Evolutionary conservation across 1,139 yeast genomes (phyloP).

Genomic region (Geotrichum bryndzae): DNA sequence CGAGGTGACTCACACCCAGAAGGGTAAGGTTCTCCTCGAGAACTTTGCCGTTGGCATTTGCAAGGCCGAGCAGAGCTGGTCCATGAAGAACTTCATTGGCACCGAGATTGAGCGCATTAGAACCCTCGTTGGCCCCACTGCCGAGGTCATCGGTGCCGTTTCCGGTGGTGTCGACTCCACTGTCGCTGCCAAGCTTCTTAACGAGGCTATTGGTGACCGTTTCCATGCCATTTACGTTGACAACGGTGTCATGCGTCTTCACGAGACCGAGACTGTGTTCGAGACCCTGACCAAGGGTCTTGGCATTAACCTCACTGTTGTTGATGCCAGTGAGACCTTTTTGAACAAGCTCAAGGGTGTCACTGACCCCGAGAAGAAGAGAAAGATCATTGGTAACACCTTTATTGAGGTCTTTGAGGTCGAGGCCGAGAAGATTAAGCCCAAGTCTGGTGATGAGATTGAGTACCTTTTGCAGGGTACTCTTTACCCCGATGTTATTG

Average conservation of each 20-base stretch:
- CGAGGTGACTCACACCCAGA: constrained; percentile 92
- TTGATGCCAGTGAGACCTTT: constrained; percentile 90
- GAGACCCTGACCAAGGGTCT: constrained; percentile 85
- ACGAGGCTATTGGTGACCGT: constrained; percentile 96
- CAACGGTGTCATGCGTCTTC: constrained; percentile 93
- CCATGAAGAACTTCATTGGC: constrained; percentile 95
- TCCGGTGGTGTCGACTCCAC: constrained; percentile 99
- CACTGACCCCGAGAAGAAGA: constrained; percentile 97
- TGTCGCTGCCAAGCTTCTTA: constrained; percentile 96
- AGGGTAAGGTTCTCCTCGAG: constrained; percentile 79
- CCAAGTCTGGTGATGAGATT: constrained; percentile 70
- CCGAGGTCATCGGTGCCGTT: constrained; percentile 98
- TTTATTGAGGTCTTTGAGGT: constrained; percentile 95
- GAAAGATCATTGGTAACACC: constrained; percentile 97
- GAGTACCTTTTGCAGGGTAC: constrained; percentile 96
- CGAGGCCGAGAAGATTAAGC: constrained; percentile 88
- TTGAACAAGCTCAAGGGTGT: constrained; percentile 82
- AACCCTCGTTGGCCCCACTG: constrained; percentile 90
- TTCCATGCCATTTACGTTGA: constrained; percentile 98
- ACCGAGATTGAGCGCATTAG: constrained; percentile 92
- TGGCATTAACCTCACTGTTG: constrained; percentile 89
- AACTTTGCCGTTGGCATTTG: constrained; percentile 93
- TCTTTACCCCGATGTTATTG: constrained; percentile 96
- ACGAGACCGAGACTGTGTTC: constrained; percentile 85
- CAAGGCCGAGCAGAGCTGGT: constrained; percentile 85